Conservation (phyloP, 2,329 filamentous ascomycete species). For the Drechmeria coniospora region DNA sequence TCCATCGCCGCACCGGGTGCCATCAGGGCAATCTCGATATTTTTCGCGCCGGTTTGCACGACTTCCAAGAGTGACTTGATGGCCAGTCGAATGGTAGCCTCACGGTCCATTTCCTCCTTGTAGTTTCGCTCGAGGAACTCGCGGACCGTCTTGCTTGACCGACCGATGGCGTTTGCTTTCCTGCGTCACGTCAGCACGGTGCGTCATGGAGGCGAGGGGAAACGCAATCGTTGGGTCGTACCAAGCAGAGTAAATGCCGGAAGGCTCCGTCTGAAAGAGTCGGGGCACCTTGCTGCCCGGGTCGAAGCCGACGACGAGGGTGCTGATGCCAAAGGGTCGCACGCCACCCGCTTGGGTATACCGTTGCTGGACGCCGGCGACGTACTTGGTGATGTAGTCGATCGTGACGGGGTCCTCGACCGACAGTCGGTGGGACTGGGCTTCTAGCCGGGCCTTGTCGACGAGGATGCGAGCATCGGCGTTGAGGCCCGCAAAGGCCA, state of each 20-base stretch:
- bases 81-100: slow-evolving; percentile 88
- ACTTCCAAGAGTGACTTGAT: slow-evolving; percentile 98
- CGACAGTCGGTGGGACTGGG: slow-evolving; percentile 90
- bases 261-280: slow-evolving; percentile 97
- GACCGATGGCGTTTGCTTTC: slow-evolving; percentile 98
- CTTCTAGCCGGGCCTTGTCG: slow-evolving; percentile 94
- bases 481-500: slow-evolving; percentile 94
- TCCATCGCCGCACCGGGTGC: slow-evolving; percentile 80
- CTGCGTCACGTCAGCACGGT: slow-evolving; percentile 31
- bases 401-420: slow-evolving; percentile 96
- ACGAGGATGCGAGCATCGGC: slow-evolving; percentile 95
- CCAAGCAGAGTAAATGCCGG: slow-evolving; percentile 98
- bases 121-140: slow-evolving; percentile 99
- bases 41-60: slow-evolving; percentile 97
- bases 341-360: slow-evolving; percentile 99
- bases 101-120: slow-evolving; percentile 93
- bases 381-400: slow-evolving; percentile 99
- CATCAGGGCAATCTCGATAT: slow-evolving; percentile 99
- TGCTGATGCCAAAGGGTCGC: slow-evolving; percentile 96
- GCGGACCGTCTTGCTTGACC: slow-evolving; percentile 96
- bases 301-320: slow-evolving; percentile 96
- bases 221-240: no score
- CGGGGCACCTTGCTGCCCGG: slow-evolving; percentile 76
- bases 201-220: no score
- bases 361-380: slow-evolving; percentile 92